Percentiles rank a stretch among this genome's conserved stretches.
These are phyloP conservation scores for Phytophthora pseudosyringae DNA, from an alignment of 352 stramenopile genomes.

Conservation along the genomic window DNA sequence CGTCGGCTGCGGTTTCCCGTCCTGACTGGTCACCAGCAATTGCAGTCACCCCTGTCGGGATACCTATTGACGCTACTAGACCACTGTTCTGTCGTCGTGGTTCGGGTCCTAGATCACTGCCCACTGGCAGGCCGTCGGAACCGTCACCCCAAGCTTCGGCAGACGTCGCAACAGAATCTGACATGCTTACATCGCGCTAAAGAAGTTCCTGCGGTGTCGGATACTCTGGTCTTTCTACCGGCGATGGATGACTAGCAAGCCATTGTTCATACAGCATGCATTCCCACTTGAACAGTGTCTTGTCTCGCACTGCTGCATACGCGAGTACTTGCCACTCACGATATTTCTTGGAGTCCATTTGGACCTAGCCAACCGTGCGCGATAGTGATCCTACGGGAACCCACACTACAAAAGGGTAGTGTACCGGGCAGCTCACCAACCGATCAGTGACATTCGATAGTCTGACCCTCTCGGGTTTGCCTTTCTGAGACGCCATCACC, in stretches of 20 bases:
- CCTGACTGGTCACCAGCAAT: no score
- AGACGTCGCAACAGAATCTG: no score
- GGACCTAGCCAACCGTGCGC: neutral
- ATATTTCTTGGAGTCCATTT: neutral
- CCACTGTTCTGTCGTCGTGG: no score
- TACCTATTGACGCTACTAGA: no score
- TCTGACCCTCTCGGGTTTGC: neutral
- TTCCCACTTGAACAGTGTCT: neutral
- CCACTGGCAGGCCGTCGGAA: no score
- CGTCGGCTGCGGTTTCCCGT: no score
- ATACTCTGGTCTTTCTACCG: neutral
- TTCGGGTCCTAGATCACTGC: no score
- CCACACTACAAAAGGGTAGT: neutral
- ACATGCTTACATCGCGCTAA: no score
- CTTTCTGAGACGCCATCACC: neutral
- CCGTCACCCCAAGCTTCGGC: no score
- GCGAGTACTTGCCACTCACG: slow-evolving; percentile 6
- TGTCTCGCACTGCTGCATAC: neutral
- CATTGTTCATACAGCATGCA: slow-evolving; percentile 3
- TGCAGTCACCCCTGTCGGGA: no score
- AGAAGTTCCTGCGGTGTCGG: no score
- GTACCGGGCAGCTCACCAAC: neutral
- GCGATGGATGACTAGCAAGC: neutral
- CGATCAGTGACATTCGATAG: neutral
- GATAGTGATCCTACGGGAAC: neutral